Conservation (phyloP, 2,329 filamentous ascomycete genomes). For the Colletotrichum viniferum region DNA sequence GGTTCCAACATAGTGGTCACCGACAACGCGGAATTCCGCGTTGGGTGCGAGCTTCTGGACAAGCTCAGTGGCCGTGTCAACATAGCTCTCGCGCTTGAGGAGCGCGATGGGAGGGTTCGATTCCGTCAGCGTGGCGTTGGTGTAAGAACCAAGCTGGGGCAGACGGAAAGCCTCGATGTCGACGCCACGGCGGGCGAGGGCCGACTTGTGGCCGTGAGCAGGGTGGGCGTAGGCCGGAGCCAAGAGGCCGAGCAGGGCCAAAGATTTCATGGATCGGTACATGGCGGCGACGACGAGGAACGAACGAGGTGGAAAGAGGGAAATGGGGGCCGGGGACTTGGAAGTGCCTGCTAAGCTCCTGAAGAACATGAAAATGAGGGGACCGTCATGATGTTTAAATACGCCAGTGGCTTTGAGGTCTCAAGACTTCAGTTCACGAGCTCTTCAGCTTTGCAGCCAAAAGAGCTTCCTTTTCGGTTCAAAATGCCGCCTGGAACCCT, state of each 20-base stretch:
- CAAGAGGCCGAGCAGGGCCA: slow-evolving; percentile 36
- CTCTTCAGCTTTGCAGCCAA: neutral
- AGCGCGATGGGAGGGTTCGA: slow-evolving; percentile 27
- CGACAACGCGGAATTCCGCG: slow-evolving; percentile 47
- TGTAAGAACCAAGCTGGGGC: slow-evolving; percentile 34
- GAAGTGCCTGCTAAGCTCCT: slow-evolving; percentile 5
- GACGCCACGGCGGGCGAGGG: slow-evolving; percentile 32
- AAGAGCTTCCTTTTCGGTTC: slow-evolving; percentile 11
- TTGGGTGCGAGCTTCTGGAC: slow-evolving; percentile 35
- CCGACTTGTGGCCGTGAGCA: slow-evolving; percentile 23
- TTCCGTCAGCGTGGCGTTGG: slow-evolving; percentile 29
- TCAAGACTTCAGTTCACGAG: neutral
- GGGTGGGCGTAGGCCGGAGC: slow-evolving; percentile 38
- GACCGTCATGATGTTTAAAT: neutral
- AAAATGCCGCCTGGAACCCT: neutral
- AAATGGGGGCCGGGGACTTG: neutral
- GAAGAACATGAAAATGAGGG: neutral
- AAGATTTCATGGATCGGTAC: slow-evolving; percentile 33
- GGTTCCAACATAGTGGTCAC: slow-evolving; percentile 51
- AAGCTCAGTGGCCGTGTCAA: slow-evolving; percentile 42
- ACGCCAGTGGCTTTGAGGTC: neutral
- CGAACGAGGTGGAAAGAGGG: neutral
- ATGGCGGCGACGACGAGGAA: neutral
- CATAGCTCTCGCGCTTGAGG: slow-evolving; percentile 37
- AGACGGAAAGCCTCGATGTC: slow-evolving; percentile 37